Evolutionary conservation across 345 rosid species (phyloP), one percentile per base, ranked within the genome.

Genomic region (Euclidium syriacum): DNA sequence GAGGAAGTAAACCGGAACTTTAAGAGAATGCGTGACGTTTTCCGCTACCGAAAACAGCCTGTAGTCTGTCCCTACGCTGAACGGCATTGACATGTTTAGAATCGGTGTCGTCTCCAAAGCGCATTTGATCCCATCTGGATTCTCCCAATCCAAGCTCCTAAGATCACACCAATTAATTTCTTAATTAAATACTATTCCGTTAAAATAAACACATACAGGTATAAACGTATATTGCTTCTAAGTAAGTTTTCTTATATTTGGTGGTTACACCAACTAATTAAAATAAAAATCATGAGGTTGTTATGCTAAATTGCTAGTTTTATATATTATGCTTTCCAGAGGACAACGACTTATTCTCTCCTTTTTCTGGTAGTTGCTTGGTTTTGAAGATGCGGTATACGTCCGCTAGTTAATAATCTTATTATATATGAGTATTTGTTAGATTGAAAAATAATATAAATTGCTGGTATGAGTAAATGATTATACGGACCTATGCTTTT

Each of bases 131-230:
- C 98, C 98, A 20, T 81, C 86, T 10, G 95, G 94, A 60, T 90
- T 89, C 46, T 89, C 59, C 98, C 98, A 87, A 7, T 89, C 94
- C 78, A 77, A 62, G 57, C 98, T 92, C 94, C 98, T 92, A 57
- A 8, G 3, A 51, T 0, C 8, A 6, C n/a, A 42, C 46, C 22
- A 22, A 6, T 24, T 24, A 3, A 0, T 36, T 24, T 48, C 8
- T 19, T 39, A n/a, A 4, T 29, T 4, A 6, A 18, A 52, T 5
- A 7, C 7, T 55, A 55, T 15, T 55, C 35, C 35, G 23, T 56
- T 25, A 44, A 35, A 30, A 11, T 30, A 30, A 29, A 34, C 47
- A 12, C 29, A 65, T 35, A 53, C 20, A 33, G 16, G 27, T 39
- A 19, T 15, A 26, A 25, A n/a, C n/a, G n/a, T n/a, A n/a, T n/a